Evolutionary conservation across 192 early-diverging fungal species (phyloP).

Genomic region (Coemansia sp.): DNA sequence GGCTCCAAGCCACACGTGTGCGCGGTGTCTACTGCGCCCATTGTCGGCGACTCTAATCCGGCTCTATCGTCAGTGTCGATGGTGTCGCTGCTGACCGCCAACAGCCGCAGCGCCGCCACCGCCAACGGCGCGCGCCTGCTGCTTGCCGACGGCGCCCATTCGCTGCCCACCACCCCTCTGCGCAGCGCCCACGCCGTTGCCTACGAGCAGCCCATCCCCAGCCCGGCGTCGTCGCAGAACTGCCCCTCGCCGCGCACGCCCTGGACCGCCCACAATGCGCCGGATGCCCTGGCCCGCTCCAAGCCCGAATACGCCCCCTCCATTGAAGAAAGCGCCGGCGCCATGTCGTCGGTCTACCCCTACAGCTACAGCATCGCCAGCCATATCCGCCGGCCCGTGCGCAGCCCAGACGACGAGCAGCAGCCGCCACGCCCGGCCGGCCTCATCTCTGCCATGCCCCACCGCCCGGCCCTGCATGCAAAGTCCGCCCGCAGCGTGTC

Average conservation of each 20-base stretch:
- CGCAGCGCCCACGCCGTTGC: constrained; percentile 12
- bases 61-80: constrained; percentile 1
- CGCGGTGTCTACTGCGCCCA: no score
- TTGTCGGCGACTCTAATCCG: constrained; percentile 27
- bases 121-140: constrained; percentile 37
- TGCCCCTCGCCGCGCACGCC: constrained; percentile 26
- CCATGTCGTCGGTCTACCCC: constrained; percentile 43
- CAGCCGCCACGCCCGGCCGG: constrained; percentile 6
- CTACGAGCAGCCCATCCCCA: constrained; percentile 11
- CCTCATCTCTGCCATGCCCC: constrained; percentile 2
- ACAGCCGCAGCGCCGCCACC: constrained; percentile 39
- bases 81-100: constrained; percentile 32
- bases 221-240: constrained; percentile 11
- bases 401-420: constrained; percentile 1
- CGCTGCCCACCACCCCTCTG: constrained; percentile 40
- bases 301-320: constrained; percentile 14
- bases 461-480: constrained; percentile 25
- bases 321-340: constrained; percentile 40
- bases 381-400: constrained; percentile 41
- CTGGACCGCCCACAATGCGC: constrained; percentile 10
- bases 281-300: not conserved
- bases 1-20: constrained; percentile 20
- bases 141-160: constrained; percentile 32
- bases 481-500: constrained; percentile 46
- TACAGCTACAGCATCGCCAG: constrained; percentile 47